Evolutionary conservation across 148 eudicot genomes (phyloP), one percentile per base, ranked within the genome.

Genomic region (Cornus suecica): DNA sequence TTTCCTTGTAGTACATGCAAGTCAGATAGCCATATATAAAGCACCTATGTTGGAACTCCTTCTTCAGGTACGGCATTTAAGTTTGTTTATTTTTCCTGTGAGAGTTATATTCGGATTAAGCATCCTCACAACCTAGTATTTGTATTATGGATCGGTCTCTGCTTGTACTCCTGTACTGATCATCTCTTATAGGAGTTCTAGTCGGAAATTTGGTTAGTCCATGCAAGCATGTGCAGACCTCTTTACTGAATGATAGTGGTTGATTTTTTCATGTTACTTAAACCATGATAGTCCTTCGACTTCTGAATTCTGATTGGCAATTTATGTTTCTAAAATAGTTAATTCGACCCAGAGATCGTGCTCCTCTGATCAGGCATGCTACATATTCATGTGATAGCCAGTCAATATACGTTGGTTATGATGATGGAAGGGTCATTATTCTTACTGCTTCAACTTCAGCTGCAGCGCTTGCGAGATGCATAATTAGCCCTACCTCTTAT

Each of bases 341-440:
- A 82, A 72, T 83, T 34, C 79, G 9, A 37, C 42, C 82, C 5
- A 65, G n/a, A 69, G 82, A 73, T 42, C 70, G 25, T 48, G 74
- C 45, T 68, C 42, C 71, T 13, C 73, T 78, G 52, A 83, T 83
- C 58, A 77, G 86, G 45, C 72, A 83, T 66, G 86, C 86, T 0
- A 76, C 84, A 20, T 86, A 75, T 74, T 86, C 88, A 5, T 80
- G 84, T 30, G 77, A 86, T 74, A 48, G 99, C 77, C 90, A 83
- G 66, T 87, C 88, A 25, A 88, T 96, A 65, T 93, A 84, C 70
- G 94, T 88, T 52, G 89, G 91, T 78, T 91, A 88, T 72, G 87
- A 90, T 82, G 93, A 90, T 65, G 99, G 93, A 75, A 88, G 93
- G 80, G 69, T 96, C 58, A 92, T 90, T 74, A 87, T 96, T 80